phyloP scores from a whole-genome alignment of 805 yeast species.

The Yarrowia osloensis region DNA sequence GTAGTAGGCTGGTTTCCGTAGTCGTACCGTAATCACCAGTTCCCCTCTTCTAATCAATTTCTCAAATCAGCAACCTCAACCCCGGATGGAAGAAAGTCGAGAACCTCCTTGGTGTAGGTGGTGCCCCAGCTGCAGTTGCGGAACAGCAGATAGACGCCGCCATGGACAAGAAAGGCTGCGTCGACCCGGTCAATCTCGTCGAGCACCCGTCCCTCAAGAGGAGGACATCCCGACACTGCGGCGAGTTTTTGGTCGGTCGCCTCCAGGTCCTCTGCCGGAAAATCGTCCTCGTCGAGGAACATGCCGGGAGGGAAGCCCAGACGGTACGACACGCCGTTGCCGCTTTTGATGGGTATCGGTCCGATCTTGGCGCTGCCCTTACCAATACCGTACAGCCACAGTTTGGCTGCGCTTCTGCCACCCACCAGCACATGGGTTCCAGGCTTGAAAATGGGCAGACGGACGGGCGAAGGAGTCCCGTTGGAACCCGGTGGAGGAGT shows the following conservation, averaged over 20 bases:
- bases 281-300: slow-evolving; percentile 1
- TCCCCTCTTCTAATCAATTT: background rate
- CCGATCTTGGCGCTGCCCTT: background rate
- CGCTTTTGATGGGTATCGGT: background rate
- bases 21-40: no score
- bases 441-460: no score
- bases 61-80: background rate
- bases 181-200: background rate
- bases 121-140: background rate
- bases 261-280: background rate
- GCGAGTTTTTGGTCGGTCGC: background rate
- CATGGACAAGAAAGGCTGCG: background rate
- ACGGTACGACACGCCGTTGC: background rate
- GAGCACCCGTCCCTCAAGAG: background rate
- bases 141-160: background rate
- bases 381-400: background rate
- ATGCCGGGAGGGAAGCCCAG: background rate
- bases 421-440: background rate
- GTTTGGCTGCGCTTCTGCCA: background rate
- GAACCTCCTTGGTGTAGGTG: background rate
- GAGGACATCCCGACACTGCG: background rate
- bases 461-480: no score
- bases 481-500: background rate
- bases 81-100: background rate
- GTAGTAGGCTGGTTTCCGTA: no score